These are phyloP conservation scores for Blastocystis sp. DNA, from an alignment of 352 stramenopile species.

Conservation along the genomic window DNA sequence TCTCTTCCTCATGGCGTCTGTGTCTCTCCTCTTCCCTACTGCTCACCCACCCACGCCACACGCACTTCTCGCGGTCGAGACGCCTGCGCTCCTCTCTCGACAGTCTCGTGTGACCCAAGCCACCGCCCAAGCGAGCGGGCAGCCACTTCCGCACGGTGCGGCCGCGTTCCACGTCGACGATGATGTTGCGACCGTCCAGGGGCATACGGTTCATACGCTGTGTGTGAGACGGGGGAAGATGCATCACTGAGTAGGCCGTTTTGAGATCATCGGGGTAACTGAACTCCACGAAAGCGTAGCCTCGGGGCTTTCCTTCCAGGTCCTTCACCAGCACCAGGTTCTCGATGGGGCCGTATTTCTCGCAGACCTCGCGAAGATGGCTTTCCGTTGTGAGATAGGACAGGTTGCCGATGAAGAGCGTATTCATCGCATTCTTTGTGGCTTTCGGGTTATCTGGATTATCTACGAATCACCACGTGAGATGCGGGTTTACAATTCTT, in stretches of 20 bases:
- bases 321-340: constrained; percentile 75
- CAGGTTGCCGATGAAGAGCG: constrained; percentile 92
- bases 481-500: constrained; percentile 74
- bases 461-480: constrained; percentile 3
- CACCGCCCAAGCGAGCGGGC: constrained; percentile 87
- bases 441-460: constrained; percentile 75
- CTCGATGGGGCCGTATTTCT: constrained; percentile 87
- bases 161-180: constrained; percentile 94
- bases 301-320: constrained; percentile 81
- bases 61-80: not conserved
- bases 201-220: constrained; percentile 82
- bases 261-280: constrained; percentile 93
- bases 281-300: constrained; percentile 97
- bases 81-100: constrained; percentile 59
- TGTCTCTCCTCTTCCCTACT: constrained; percentile 4
- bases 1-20: constrained; percentile 15
- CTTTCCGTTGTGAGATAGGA: constrained; percentile 95
- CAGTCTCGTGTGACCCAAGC: constrained; percentile 82
- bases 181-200: constrained; percentile 89
- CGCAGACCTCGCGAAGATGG: constrained; percentile 91
- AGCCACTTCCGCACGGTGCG: constrained; percentile 93
- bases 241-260: constrained; percentile 78
- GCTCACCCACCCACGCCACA: not conserved
- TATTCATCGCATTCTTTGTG: constrained; percentile 90
- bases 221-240: constrained; percentile 77